A percentile compares a stretch with the other conserved stretches of the same genome.
These are phyloP conservation scores for Populus ilicifolia DNA, from an alignment of 345 rosid species.

Conservation along the genomic window DNA sequence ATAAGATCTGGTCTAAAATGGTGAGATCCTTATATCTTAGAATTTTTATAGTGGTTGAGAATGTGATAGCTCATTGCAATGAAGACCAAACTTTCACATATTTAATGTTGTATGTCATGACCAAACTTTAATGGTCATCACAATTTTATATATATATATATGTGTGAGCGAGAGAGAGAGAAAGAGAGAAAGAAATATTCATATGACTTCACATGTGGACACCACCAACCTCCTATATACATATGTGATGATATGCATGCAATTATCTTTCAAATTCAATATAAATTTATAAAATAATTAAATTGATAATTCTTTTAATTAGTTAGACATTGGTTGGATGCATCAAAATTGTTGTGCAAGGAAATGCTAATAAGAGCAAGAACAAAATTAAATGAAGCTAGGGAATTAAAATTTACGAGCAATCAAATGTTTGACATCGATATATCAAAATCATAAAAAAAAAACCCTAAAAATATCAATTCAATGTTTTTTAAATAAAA, in stretches of 20 bases:
- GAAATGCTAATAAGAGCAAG: not conserved
- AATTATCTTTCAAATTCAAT: not conserved
- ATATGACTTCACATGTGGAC: not conserved
- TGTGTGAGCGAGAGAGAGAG: too few species aligned
- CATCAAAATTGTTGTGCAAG: not conserved
- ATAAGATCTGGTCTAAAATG: not conserved
- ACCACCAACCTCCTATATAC: not conserved
- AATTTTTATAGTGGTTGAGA: not conserved
- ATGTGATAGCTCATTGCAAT: not conserved
- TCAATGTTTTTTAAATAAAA: too few species aligned
- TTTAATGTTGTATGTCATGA: slow-evolving; percentile 23
- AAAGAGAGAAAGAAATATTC: not conserved
- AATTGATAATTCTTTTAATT: not conserved
- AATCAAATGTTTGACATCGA: too few species aligned
- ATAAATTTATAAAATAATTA: not conserved
- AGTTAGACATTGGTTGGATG: not conserved
- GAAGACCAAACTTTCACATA: not conserved
- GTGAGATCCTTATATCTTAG: not conserved
- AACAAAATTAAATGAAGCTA: too few species aligned
- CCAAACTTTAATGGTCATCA: slow-evolving; percentile 37
- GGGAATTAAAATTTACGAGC: too few species aligned
- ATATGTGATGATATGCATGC: not conserved
- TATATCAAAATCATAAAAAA: too few species aligned
- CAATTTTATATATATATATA: not conserved
- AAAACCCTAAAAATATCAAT: too few species aligned